Evolutionary conservation across 306 rosid genomes (phyloP).

Genomic region (Mucuna pruriens): DNA sequence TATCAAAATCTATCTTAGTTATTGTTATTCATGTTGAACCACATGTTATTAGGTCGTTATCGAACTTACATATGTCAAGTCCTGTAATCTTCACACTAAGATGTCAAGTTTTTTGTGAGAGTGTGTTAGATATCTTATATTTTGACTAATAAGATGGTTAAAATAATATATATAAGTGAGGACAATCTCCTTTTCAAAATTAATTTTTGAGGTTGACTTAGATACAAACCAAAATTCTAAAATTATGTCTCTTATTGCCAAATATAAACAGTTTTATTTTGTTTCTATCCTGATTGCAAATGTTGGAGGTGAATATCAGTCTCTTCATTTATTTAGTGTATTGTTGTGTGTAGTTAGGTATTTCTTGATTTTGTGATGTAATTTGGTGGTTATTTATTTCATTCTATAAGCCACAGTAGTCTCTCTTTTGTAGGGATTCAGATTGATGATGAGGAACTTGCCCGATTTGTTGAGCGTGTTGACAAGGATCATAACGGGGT

Average conservation of each 20-base stretch:
- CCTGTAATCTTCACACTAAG: neutral
- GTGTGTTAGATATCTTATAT: neutral
- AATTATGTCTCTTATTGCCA: neutral
- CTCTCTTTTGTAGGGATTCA: conserved; percentile 4
- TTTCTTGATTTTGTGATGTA: neutral
- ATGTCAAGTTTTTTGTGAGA: neutral
- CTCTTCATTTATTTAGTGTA: conserved; percentile 18
- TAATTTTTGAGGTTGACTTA: neutral
- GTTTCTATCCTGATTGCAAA: neutral
- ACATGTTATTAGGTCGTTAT: too few relatives aligned
- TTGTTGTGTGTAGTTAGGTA: conserved; percentile 47
- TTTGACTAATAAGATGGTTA: neutral
- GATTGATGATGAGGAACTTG: conserved; percentile 11
- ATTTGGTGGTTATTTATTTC: conserved; percentile 1
- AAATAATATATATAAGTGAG: neutral
- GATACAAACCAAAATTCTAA: neutral
- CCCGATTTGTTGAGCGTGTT: conserved; percentile 2
- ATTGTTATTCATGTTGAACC: neutral
- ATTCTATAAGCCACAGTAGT: conserved; percentile 12
- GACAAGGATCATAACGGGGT: conserved; percentile 14
- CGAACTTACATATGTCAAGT: neutral
- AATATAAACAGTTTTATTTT: neutral
- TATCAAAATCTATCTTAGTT: neutral
- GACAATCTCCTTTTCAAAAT: neutral
- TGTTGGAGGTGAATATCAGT: neutral